Percentiles rank a stretch among this genome's conserved stretches.
Evolutionary conservation across 1,284 basidiomycete genomes (phyloP).

Genomic region (Laetiporus sulphureus): DNA sequence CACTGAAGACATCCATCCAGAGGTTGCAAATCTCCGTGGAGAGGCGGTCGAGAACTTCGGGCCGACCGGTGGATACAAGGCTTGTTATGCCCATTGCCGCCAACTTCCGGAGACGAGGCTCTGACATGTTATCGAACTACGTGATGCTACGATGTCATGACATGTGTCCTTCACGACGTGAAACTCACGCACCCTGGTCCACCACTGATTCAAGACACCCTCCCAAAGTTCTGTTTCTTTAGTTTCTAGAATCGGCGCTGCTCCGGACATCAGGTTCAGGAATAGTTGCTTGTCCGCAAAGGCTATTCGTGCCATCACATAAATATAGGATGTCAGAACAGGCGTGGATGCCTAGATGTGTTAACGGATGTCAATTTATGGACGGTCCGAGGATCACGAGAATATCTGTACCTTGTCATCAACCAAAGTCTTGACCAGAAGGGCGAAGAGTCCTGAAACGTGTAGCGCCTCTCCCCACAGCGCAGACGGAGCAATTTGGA

Average conservation of each 20-base stretch:
- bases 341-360: conserved; percentile 42
- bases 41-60: conserved; percentile 65
- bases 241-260: conserved; percentile 39
- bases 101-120: conserved; percentile 69
- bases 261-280: conserved; percentile 56
- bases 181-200: conserved; percentile 58
- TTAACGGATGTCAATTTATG: conserved; percentile 3
- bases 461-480: conserved; percentile 70
- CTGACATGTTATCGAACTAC: conserved; percentile 83
- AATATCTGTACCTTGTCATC: conserved; percentile 51
- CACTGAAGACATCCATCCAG: conserved; percentile 87
- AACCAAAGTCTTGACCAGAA: conserved; percentile 47
- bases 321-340: conserved; percentile 60
- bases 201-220: conserved; percentile 70
- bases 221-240: conserved; percentile 56
- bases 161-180: too few relatives aligned
- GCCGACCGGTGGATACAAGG: conserved; percentile 62
- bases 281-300: conserved; percentile 60
- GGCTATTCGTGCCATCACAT: conserved; percentile 63
- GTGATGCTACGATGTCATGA: neutral
- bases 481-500: conserved; percentile 53
- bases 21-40: conserved; percentile 78
- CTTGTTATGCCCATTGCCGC: conserved; percentile 68
- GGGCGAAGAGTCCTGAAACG: conserved; percentile 59
- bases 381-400: neutral